Base-by-base conservation (phyloP, 805 yeast species). In the Starmerella bombicola region DNA sequence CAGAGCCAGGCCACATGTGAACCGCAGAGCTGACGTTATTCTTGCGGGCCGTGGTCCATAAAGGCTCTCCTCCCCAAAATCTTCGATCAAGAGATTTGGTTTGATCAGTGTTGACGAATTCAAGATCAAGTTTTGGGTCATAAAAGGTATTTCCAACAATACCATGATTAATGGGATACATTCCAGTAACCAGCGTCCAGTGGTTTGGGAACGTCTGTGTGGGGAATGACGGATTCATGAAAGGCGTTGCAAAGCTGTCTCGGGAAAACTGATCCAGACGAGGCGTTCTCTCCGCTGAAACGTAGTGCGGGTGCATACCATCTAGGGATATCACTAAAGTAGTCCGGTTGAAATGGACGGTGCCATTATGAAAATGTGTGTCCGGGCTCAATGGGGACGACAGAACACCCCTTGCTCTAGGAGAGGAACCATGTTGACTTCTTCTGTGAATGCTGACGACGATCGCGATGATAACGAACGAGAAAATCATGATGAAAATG, bases 1-100 rank as follows among this genome's bases (percentile, higher is more conserved):
- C 94, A 43, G 85, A 75, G 1, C 95, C 95, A 0, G 95, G 95
- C 93, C 93, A 86, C 95, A 84, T 85, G 59, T 85, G 93, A n/a
- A 83, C 78, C 0, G 85, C 93, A 4, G 79, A 61, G 3, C 63
- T 62, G 2, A 78, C 69, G 5, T 76, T 78, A 44, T 80, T 80
- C 16, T 58, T 57, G 22, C 65, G 65, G 0, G 88, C 84, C 1
- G 93, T 81, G 24, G 69, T 62, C 96, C 96, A 86, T 17, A 86
- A 54, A 0, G 95, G 91, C 56, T 82, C 91, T 19, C 94, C 94
- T 19, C 85, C 88, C 93, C 95, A 85, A 68, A 75, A 85, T 18
- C 64, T 69, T n/a, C 59, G 63, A 29, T 71, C 68, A 20, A 72
- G 55, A 3, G 79, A 76, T 43, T 56, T 57, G 22, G 60, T 61